Percentiles rank a stretch among this genome's conserved stretches.
Conservation (phyloP, 108 stramenopile genomes). For the Skeletonema marinoi region DNA sequence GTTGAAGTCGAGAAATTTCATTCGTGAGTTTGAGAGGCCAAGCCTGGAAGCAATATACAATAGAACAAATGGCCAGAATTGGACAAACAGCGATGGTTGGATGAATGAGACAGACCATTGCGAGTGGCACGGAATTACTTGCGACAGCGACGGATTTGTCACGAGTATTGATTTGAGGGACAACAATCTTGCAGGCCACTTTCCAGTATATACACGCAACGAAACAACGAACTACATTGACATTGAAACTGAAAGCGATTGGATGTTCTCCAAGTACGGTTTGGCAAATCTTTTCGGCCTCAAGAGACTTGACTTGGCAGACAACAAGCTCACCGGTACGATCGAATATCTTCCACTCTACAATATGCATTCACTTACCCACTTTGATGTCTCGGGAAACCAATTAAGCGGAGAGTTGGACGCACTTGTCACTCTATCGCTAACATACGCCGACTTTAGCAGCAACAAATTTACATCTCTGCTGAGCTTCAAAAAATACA, state of each 20-base stretch:
- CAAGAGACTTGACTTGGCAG: slow-evolving; percentile 14
- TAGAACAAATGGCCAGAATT: slow-evolving; percentile 40
- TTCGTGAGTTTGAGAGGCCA: slow-evolving; percentile 18
- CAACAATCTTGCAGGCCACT: background rate
- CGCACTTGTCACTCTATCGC: slow-evolving; percentile 59
- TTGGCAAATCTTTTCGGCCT: background rate
- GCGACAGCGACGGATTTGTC: background rate
- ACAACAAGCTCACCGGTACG: slow-evolving; percentile 11
- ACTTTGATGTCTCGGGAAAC: slow-evolving; percentile 25
- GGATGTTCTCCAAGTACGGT: too few species aligned
- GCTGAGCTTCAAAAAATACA: slow-evolving; percentile 55
- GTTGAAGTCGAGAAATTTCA: background rate
- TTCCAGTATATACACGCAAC: background rate
- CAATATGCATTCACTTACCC: slow-evolving; percentile 37
- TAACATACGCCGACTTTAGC: slow-evolving; percentile 54
- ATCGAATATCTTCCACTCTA: slow-evolving; percentile 46
- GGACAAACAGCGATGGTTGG: slow-evolving; percentile 17
- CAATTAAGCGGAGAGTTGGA: slow-evolving; percentile 32
- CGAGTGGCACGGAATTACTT: background rate
- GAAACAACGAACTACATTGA: too few species aligned
- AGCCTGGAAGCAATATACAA: slow-evolving; percentile 48
- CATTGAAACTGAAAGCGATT: background rate
- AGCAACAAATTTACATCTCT: slow-evolving; percentile 44
- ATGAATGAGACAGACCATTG: background rate
- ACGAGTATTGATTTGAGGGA: background rate